phyloP scores from a whole-genome alignment of 2,329 filamentous ascomycete genomes.

The Aureobasidium sp. region DNA sequence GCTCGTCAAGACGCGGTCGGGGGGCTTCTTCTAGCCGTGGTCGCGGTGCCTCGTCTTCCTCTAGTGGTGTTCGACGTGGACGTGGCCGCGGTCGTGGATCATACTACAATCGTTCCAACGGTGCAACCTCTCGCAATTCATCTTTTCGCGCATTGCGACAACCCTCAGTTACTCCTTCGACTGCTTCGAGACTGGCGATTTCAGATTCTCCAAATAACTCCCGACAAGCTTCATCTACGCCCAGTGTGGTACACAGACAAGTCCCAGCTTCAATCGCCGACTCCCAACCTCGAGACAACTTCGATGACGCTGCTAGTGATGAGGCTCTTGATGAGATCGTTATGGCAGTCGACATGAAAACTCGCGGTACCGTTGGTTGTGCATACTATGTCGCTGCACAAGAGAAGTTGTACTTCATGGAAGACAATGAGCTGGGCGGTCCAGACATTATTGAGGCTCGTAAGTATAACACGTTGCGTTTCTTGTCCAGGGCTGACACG shows the following conservation, averaged over 20 bases:
- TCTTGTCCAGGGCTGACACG: neutral
- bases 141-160: neutral
- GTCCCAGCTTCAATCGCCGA: neutral
- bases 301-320: slow-evolving; percentile 31
- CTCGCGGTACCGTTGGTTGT: slow-evolving; percentile 69
- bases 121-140: neutral
- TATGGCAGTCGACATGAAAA: slow-evolving; percentile 71
- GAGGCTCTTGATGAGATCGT: slow-evolving; percentile 61
- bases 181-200: neutral
- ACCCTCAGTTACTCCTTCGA: neutral
- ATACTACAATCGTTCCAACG: neutral
- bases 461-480: slow-evolving; percentile 24
- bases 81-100: neutral
- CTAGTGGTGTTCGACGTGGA: neutral
- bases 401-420: slow-evolving; percentile 65
- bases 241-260: neutral
- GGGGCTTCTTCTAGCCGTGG: neutral
- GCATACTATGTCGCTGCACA: slow-evolving; percentile 71
- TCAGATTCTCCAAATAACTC: neutral
- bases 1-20: neutral
- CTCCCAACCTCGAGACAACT: neutral
- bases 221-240: neutral
- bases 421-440: slow-evolving; percentile 66
- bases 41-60: neutral
- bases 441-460: slow-evolving; percentile 50